phyloP scores from a whole-genome alignment of 257 asterid species.

The Eucommia ulmoides region DNA sequence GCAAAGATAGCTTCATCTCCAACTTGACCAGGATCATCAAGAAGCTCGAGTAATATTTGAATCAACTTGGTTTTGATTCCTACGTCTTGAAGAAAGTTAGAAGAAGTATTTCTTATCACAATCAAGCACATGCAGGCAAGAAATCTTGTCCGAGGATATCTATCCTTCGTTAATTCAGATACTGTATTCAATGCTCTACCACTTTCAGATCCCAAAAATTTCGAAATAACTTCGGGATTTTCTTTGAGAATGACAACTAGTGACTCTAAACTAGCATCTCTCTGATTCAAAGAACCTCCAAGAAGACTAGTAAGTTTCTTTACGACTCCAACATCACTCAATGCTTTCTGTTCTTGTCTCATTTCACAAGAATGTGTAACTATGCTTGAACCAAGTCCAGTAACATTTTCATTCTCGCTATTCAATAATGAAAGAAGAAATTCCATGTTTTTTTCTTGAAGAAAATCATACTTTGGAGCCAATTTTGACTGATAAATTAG shows the following conservation, averaged over 20 bases:
- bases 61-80: conserved; percentile 50
- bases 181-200: conserved; percentile 50
- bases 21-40: conserved; percentile 85
- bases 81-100: conserved; percentile 49
- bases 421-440: conserved; percentile 59
- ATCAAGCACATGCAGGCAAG: conserved; percentile 78
- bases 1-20: conserved; percentile 91
- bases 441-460: conserved; percentile 51
- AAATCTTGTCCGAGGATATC: conserved; percentile 68
- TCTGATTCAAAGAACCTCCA: conserved; percentile 61
- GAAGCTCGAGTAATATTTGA: conserved; percentile 55
- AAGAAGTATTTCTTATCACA: conserved; percentile 43
- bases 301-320: conserved; percentile 66
- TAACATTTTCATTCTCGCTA: conserved; percentile 70
- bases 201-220: conserved; percentile 56
- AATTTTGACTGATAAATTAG: conserved; percentile 78
- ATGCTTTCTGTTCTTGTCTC: conserved; percentile 53
- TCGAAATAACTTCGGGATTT: conserved; percentile 57
- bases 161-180: conserved; percentile 64
- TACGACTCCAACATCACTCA: conserved; percentile 66
- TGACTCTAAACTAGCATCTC: conserved; percentile 86
- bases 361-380: conserved; percentile 75
- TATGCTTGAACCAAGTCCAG: conserved; percentile 85
- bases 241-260: conserved; percentile 58
- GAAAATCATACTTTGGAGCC: conserved; percentile 74